Evolutionary conservation across 78 protist species (phyloP).

Genomic region (Dictyostelium citrinum): DNA sequence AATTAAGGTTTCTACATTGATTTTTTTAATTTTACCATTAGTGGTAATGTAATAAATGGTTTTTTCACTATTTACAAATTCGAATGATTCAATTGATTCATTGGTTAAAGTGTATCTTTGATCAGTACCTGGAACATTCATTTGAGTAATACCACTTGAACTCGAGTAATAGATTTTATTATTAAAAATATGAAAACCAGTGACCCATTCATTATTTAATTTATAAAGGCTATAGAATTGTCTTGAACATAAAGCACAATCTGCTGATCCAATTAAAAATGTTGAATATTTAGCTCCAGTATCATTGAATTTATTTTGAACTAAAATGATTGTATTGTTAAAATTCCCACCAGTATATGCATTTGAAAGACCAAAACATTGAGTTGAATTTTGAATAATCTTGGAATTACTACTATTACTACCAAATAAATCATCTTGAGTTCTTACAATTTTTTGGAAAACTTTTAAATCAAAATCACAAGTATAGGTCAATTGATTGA

Average conservation of each 20-base stretch:
- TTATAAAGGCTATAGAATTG: not conserved
- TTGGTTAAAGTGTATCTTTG: not conserved
- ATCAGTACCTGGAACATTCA: not conserved
- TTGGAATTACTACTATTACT: not conserved
- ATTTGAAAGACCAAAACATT: not conserved
- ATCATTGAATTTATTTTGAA: not conserved
- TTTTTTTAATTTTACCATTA: not conserved
- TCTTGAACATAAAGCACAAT: not conserved
- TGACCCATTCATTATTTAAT: not conserved
- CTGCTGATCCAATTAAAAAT: not conserved
- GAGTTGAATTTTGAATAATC: not conserved
- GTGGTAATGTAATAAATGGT: slow-evolving; percentile 5
- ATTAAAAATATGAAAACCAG: not conserved
- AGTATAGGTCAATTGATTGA: not conserved
- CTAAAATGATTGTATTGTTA: not conserved
- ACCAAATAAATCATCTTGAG: not conserved
- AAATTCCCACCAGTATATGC: not conserved
- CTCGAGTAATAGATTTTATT: not conserved
- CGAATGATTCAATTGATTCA: not conserved
- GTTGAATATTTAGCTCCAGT: not conserved
- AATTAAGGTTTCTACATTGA: not conserved
- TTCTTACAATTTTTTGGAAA: not conserved
- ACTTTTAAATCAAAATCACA: not conserved
- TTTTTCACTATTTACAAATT: not conserved
- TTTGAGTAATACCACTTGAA: not conserved